Base-by-base conservation (phyloP, 768 basidiomycete genomes). In the Calocera cornea region DNA sequence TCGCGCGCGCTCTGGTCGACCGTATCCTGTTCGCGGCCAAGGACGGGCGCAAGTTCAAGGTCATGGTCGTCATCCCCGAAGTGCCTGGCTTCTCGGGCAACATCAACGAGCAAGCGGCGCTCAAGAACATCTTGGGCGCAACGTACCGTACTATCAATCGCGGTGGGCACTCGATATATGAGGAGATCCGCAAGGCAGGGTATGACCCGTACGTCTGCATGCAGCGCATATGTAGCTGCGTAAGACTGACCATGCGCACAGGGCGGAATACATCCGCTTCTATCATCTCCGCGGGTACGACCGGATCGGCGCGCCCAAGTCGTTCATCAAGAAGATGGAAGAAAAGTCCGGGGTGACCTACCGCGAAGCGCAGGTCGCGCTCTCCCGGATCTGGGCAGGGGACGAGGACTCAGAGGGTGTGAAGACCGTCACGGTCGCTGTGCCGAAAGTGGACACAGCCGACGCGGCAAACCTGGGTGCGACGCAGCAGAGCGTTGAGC, bases 251-350 rank as follows among this genome's bases (percentile, higher is more conserved):
- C 12, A 50, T 24, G 31, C 33, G 19, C 49, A 60, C 69, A 92
- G 91, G n/a, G 72, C 79, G 78, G 87, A 94, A 67, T 94, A 88
- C 74, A 89, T 97, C 71, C 83, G 87, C 12, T 92, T 97, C 82
- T 97, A 90, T 79, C 93, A 98, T 77, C 81, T 99, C 29, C 84
- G 97, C 34, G 80, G 87, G 0, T 99, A 95, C 74, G 95, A 97
- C 74, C 82, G 94, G 29, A 90, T 95, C 73, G 94, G 93, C 73
- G 87, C 87, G 0, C 88, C 90, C 79, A 80, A 73, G 49, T 76
- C 79, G 16, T 75, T 86, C 72, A 88, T 95, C 74, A 75, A 80
- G 64, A 70, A 84, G 70, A 89, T 90, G 83, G 90, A 95, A 74
- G 73, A 83, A 66, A 78, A 81, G 72, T 87, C 88, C 1, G 89